These are phyloP conservation scores for Silene coronaria DNA, from an alignment of 179 eudicot species.

Conservation along the genomic window DNA sequence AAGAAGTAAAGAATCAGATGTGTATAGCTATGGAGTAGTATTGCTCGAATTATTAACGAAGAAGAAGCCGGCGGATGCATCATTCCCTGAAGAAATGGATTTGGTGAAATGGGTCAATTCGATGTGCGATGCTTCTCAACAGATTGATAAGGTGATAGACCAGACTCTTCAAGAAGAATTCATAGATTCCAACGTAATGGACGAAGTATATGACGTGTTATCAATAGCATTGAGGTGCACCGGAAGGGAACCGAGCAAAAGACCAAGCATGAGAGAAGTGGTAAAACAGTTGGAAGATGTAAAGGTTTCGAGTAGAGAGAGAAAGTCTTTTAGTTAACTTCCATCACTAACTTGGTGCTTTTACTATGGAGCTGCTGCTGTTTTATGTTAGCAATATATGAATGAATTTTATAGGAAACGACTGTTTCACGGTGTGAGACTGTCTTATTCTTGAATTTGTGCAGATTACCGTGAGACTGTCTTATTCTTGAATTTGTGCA, in stretches of 20 bases:
- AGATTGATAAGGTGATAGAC: constrained; percentile 4
- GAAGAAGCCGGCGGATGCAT: constrained; percentile 8
- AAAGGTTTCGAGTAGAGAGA: not conserved
- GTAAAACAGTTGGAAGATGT: not conserved
- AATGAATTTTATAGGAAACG: too few species aligned
- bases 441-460: too few species aligned
- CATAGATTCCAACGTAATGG: not conserved
- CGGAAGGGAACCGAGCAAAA: not conserved
- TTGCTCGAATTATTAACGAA: not conserved
- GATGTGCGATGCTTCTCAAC: not conserved
- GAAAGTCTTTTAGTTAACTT: not conserved
- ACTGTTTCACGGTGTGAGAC: too few species aligned
- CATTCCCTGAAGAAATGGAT: not conserved
- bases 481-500: too few species aligned
- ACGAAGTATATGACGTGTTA: not conserved
- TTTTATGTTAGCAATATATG: too few species aligned
- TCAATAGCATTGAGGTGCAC: not conserved
- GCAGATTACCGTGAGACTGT: too few species aligned
- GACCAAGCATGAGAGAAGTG: not conserved
- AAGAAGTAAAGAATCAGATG: constrained; percentile 6
- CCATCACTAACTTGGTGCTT: not conserved
- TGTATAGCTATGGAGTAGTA: constrained; percentile 6
- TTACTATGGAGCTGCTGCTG: too few species aligned
- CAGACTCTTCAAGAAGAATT: not conserved
- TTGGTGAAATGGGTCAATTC: constrained; percentile 6